Evolutionary conservation across 164 flowering plant genomes (phyloP).

Genomic region (Santalum album): DNA sequence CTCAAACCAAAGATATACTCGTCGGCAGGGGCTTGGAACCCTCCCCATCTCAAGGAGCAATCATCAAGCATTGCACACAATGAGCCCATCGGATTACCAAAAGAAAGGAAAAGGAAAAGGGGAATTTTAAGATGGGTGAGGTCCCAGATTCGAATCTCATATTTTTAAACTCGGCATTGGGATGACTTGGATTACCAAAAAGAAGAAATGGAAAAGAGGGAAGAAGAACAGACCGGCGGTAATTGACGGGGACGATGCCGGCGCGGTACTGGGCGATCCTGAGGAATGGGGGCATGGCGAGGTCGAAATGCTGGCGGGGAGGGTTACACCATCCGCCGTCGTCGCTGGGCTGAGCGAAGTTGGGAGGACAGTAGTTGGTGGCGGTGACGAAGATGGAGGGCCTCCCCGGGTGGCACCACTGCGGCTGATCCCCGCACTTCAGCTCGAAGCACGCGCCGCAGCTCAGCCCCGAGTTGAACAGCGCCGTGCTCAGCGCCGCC

Average conservation of each 20-base stretch:
- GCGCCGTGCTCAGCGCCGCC: slow-evolving; percentile 39
- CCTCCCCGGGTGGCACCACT: slow-evolving; percentile 34
- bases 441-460: slow-evolving; percentile 46
- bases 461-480: slow-evolving; percentile 43
- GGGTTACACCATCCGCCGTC: slow-evolving; percentile 56
- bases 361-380: slow-evolving; percentile 44
- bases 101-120: no score
- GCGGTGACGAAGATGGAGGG: slow-evolving; percentile 39
- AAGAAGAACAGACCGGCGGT: slow-evolving; percentile 28
- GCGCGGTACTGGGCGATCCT: slow-evolving; percentile 41
- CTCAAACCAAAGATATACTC: no score
- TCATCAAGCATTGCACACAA: no score
- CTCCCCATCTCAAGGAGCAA: no score
- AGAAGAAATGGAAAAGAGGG: no score
- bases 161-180: no score
- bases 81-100: no score
- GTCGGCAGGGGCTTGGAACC: no score
- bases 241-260: slow-evolving; percentile 41
- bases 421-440: slow-evolving; percentile 25
- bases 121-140: no score
- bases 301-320: slow-evolving; percentile 44
- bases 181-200: no score
- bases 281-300: slow-evolving; percentile 53
- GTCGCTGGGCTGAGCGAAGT: slow-evolving; percentile 35
- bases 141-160: no score